Conservation (phyloP, 768 basidiomycete genomes). For the Lentinula aciculospora region DNA sequence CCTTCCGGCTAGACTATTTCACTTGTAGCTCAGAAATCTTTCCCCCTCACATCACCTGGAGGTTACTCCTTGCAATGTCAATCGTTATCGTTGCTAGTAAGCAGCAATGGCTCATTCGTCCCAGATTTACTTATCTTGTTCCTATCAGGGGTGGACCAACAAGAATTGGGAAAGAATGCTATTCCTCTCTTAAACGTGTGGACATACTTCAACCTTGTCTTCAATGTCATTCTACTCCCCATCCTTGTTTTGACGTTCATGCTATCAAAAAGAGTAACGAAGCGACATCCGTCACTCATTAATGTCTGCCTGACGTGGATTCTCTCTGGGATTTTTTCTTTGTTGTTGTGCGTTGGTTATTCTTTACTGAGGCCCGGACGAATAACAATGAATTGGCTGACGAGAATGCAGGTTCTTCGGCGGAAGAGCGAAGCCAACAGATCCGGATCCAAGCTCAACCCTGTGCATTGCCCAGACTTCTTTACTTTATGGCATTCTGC, state of each 20-base stretch:
- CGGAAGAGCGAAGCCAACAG: constrained; percentile 25
- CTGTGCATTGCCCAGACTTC: constrained; percentile 42
- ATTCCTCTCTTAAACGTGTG: constrained; percentile 28
- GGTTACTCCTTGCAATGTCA: neutral
- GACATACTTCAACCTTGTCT: constrained; percentile 40
- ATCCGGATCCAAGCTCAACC: constrained; percentile 26
- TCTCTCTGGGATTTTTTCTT: constrained; percentile 34
- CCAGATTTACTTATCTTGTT: neutral
- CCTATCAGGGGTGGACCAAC: constrained; percentile 17
- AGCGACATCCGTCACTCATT: constrained; percentile 37
- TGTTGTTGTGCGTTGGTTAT: constrained; percentile 32
- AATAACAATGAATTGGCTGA: neutral
- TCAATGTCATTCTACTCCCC: constrained; percentile 38
- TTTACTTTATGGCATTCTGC: constrained; percentile 32
- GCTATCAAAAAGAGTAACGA: constrained; percentile 26
- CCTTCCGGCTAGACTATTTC: constrained; percentile 17
- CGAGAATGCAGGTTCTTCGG: constrained; percentile 29
- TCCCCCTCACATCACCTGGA: neutral
- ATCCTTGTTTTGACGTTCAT: constrained; percentile 39
- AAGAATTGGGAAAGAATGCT: constrained; percentile 18
- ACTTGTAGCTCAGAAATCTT: constrained; percentile 19
- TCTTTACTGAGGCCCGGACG: neutral
- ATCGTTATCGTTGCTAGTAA: neutral
- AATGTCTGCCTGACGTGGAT: constrained; percentile 46
- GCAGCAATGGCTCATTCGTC: neutral